These are phyloP conservation scores for Neofusicoccum sp. DNA, from an alignment of 2,329 filamentous ascomycete genomes.

Conservation along the genomic window DNA sequence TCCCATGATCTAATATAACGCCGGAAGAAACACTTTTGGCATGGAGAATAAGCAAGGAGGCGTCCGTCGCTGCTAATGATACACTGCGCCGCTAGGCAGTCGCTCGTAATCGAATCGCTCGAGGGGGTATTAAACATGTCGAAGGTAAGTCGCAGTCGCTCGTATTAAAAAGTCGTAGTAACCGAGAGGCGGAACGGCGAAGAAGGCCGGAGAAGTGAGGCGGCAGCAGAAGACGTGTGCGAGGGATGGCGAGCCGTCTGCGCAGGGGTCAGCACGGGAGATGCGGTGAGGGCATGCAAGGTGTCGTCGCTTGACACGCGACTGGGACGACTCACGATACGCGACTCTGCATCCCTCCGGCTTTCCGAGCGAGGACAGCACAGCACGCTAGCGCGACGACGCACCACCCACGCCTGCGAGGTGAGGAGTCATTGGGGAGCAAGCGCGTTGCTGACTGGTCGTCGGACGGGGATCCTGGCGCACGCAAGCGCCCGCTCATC, in stretches of 20 bases:
- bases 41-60: constrained; percentile 23
- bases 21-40: constrained; percentile 24
- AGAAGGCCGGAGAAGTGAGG: constrained; percentile 7
- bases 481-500: constrained; percentile 20
- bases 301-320: constrained; percentile 16
- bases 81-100: constrained; percentile 19
- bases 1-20: constrained; percentile 40
- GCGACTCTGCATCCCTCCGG: constrained; percentile 11
- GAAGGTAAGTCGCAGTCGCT: constrained; percentile 18
- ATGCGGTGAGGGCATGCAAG: constrained; percentile 17
- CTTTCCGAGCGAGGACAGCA: constrained; percentile 3
- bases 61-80: constrained; percentile 31
- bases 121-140: constrained; percentile 37
- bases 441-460: background rate
- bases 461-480: background rate
- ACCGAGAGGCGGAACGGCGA: constrained; percentile 16
- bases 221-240: constrained; percentile 14
- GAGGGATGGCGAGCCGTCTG: constrained; percentile 18
- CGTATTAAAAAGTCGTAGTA: constrained; percentile 20
- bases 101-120: constrained; percentile 28
- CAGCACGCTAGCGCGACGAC: constrained; percentile 9
- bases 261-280: constrained; percentile 14
- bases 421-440: constrained; percentile 14
- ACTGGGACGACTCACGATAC: constrained; percentile 12
- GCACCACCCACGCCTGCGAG: constrained; percentile 14